Evolutionary conservation across 805 yeast genomes (phyloP), one percentile per base, ranked within the genome.

Genomic region (Zygotorulaspora sp.): DNA sequence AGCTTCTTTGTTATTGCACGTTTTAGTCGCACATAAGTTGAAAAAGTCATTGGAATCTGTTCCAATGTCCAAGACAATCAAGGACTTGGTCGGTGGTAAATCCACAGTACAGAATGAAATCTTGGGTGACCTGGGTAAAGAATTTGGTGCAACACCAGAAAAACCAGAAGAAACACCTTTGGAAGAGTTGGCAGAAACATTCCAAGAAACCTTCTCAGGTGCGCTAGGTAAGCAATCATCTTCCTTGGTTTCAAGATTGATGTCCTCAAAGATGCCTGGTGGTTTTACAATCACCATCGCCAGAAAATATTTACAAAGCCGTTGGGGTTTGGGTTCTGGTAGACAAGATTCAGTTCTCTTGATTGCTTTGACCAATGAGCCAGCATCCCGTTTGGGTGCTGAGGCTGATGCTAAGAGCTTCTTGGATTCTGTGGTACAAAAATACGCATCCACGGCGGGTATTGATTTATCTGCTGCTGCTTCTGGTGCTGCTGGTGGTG

Each of bases 231-330:
- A 92, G 66, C 95, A 89, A 58, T 83, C 97, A 2, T 68, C 88
- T 25, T 83, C 96, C 19, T 75, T 92, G 56, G 72, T 90, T 47
- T 85, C 95, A 47, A 82, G 97, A 68, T 74, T 92, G 58, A 83
- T 89, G 72, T 80, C 97, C 8, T 83, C 97, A 19, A 92, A 92
- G 72, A 92, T 92, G 97, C 97, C 99, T 38, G 99, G 99, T 75
- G 99, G 99, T 14, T 92, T 90, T 68, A 83, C 95, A 32, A 81
- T 90, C 53, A 82, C 96, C 45, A 71, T 76, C 48, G 95, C 96
- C 36, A 83, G 97, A 73, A 87, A 89, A 65, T 85, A 92, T 68
- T 77, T 92, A 63, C 89, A 84, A 69, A 61, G 89, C 30, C 79
- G 90, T 65, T 92, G 85, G 85, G 98, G 98, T 52, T 75, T 92